These are phyloP conservation scores for Stentor roeselii DNA, from an alignment of 73 alveolate genomes.

Conservation along the genomic window DNA sequence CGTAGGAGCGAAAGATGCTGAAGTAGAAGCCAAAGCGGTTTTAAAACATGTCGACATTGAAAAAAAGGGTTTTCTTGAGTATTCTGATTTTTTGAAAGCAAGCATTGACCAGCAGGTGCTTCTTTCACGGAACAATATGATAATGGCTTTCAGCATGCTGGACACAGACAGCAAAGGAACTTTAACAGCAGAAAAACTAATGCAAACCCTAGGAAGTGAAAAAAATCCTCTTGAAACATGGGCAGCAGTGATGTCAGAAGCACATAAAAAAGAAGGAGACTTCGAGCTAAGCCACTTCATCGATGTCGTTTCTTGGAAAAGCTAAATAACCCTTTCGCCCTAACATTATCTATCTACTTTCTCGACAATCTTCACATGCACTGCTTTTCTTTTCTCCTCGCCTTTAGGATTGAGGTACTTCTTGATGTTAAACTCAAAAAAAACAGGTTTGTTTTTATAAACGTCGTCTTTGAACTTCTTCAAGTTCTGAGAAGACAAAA, in stretches of 20 bases:
- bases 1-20: neutral
- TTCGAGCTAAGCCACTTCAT: neutral
- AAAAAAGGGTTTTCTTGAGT: neutral
- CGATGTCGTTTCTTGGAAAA: neutral
- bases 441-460: neutral
- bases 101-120: neutral
- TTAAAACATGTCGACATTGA: slow-evolving; percentile 9
- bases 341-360: no score
- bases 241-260: neutral
- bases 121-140: neutral
- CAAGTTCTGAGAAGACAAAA: neutral
- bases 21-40: neutral
- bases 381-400: slow-evolving; percentile 10
- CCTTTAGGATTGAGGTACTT: slow-evolving; percentile 24
- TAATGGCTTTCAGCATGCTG: slow-evolving; percentile 1
- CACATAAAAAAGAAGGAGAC: neutral
- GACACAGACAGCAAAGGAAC: neutral
- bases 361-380: neutral
- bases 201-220: neutral
- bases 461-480: slow-evolving; percentile 27
- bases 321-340: no score
- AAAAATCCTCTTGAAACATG: neutral
- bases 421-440: neutral
- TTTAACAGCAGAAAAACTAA: neutral
- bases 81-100: neutral